Conservation (phyloP, 2,329 filamentous ascomycete genomes). For the Fusarium camptoceras region DNA sequence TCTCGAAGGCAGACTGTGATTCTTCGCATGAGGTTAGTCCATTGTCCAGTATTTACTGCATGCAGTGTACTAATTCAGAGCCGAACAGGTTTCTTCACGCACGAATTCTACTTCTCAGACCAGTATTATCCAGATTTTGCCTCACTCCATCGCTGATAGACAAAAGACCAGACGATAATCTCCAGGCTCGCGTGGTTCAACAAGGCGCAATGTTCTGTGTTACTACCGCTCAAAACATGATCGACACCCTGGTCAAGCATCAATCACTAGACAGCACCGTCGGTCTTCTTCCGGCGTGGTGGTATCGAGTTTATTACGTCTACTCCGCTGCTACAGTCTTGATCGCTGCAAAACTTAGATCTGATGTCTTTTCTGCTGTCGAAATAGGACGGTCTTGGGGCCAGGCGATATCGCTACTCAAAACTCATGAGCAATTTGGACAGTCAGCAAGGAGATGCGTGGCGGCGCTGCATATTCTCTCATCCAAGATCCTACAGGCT, state of each 20-base stretch:
- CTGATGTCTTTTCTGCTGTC: slow-evolving; percentile 46
- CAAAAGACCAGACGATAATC: slow-evolving; percentile 32
- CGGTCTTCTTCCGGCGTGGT: slow-evolving; percentile 54
- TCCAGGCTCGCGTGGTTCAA: slow-evolving; percentile 47
- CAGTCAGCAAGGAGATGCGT: slow-evolving; percentile 51
- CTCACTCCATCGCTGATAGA: slow-evolving; percentile 37
- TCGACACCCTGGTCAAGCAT: slow-evolving; percentile 47
- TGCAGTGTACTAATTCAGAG: no score
- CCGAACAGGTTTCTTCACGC: slow-evolving; percentile 50
- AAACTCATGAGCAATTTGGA: slow-evolving; percentile 51
- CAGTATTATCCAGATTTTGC: slow-evolving; percentile 51
- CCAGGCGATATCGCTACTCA: slow-evolving; percentile 50
- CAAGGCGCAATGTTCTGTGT: slow-evolving; percentile 53
- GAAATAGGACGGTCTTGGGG: slow-evolving; percentile 50
- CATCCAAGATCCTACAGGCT: slow-evolving; percentile 49
- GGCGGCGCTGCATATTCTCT: slow-evolving; percentile 51
- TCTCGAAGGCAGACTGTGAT: slow-evolving; percentile 50
- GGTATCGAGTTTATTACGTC: slow-evolving; percentile 55
- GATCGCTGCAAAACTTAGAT: slow-evolving; percentile 52
- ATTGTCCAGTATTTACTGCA: no score
- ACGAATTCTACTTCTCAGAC: slow-evolving; percentile 50
- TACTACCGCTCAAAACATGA: slow-evolving; percentile 50
- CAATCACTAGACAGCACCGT: slow-evolving; percentile 49
- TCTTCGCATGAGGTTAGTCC: slow-evolving; percentile 49
- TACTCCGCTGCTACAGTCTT: slow-evolving; percentile 53